A percentile compares a stretch with the other conserved stretches of the same genome.
Evolutionary conservation across 1,139 yeast genomes (phyloP).

Genomic region (Petasospora fabianii): DNA sequence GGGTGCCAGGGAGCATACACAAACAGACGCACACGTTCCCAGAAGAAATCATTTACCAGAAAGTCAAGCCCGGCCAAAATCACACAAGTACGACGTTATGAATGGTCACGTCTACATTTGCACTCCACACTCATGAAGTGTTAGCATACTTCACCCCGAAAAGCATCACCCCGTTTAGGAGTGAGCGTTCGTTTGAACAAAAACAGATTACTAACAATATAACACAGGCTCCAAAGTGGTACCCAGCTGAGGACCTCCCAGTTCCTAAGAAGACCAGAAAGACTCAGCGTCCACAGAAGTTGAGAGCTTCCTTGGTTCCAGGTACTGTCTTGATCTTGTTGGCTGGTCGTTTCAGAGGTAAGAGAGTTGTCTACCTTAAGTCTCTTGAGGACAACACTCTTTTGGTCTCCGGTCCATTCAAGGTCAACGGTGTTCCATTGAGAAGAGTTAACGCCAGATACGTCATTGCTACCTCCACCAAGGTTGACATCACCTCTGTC

Average conservation of each 20-base stretch:
- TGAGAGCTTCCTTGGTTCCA: slow-evolving; percentile 96
- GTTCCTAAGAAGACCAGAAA: slow-evolving; percentile 86
- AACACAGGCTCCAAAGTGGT: slow-evolving; percentile 79
- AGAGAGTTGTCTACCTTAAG: slow-evolving; percentile 99
- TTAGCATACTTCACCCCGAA: too few relatives aligned
- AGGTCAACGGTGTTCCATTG: slow-evolving; percentile 99
- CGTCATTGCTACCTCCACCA: slow-evolving; percentile 98
- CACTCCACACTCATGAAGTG: neutral
- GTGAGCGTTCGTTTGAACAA: neutral
- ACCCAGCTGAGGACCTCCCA: slow-evolving; percentile 92
- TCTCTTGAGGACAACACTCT: slow-evolving; percentile 98
- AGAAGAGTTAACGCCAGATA: slow-evolving; percentile 99
- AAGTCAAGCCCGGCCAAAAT: neutral
- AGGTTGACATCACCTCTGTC: slow-evolving; percentile 74
- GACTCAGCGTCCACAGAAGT: slow-evolving; percentile 90
- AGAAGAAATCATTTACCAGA: too few relatives aligned
- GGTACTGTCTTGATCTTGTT: slow-evolving; percentile 97
- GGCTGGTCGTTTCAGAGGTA: slow-evolving; percentile 99
- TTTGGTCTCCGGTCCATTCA: slow-evolving; percentile 99
- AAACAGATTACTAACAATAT: slow-evolving; percentile 17
- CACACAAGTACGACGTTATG: too few relatives aligned
- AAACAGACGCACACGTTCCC: too few relatives aligned
- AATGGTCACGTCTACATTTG: neutral
- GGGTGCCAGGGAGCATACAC: too few relatives aligned
- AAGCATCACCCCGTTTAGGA: too few relatives aligned